A percentile compares a stretch with the other conserved stretches of the same genome.
phyloP scores from a whole-genome alignment of 2,329 filamentous ascomycete species.

The Aspergillus caelatus region DNA sequence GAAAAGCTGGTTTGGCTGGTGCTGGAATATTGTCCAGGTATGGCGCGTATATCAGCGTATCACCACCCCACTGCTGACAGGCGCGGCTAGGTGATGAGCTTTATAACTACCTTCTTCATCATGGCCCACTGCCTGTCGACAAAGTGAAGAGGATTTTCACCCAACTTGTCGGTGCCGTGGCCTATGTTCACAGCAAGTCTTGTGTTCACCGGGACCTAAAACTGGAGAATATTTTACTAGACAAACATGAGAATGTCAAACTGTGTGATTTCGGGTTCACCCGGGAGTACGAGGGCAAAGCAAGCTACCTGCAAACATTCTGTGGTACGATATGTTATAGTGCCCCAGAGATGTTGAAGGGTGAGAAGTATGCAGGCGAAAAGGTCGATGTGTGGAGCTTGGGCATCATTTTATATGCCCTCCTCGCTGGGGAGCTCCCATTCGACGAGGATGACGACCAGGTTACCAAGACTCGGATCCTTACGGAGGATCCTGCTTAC shows the following conservation, averaged over 20 bases:
- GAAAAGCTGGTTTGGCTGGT: constrained; percentile 95
- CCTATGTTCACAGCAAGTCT: constrained; percentile 91
- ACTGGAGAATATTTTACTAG: constrained; percentile 92
- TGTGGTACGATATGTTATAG: constrained; percentile 98
- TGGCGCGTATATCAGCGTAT: constrained; percentile 3
- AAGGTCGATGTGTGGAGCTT: constrained; percentile 99
- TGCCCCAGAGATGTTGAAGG: constrained; percentile 96
- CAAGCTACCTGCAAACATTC: constrained; percentile 94
- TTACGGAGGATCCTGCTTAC: constrained; percentile 82
- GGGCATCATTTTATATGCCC: constrained; percentile 84
- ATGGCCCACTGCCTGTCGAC: constrained; percentile 78
- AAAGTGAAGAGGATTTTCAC: constrained; percentile 97
- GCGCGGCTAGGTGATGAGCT: constrained; percentile 77
- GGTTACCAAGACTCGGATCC: constrained; percentile 79
- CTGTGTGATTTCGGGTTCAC: constrained; percentile 98
- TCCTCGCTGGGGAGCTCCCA: constrained; percentile 79
- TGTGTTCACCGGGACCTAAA: constrained; percentile 98
- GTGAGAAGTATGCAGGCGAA: constrained; percentile 95
- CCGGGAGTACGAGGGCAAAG: constrained; percentile 91
- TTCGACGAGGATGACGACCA: constrained; percentile 96
- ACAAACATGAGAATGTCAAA: constrained; percentile 97
- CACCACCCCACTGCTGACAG: constrained; percentile 13
- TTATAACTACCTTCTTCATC: constrained; percentile 89
- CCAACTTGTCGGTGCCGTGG: constrained; percentile 90
- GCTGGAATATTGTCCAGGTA: constrained; percentile 93